Conservation (phyloP, 1,284 basidiomycete species). For the Microbotryum saponariae region DNA sequence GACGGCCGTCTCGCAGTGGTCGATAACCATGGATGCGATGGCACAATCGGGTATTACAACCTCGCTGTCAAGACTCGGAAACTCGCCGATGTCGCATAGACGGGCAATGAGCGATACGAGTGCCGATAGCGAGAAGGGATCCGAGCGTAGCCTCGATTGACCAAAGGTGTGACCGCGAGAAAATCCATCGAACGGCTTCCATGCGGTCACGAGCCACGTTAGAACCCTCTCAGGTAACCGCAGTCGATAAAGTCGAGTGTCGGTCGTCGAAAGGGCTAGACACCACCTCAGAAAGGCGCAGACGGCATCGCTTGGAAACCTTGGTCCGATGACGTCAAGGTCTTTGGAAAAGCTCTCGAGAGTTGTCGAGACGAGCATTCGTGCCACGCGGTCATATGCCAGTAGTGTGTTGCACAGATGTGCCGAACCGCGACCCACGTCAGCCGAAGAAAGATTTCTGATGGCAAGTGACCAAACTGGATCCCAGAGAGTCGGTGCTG, state of each 20-base stretch:
- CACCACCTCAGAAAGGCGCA: conserved; percentile 66
- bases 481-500: conserved; percentile 50
- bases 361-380: conserved; percentile 55
- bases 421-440: conserved; percentile 68
- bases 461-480: conserved; percentile 72
- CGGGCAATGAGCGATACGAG: conserved; percentile 59
- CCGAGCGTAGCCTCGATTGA: conserved; percentile 44
- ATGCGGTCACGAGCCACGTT: conserved; percentile 69
- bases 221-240: conserved; percentile 74
- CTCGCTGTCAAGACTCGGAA: conserved; percentile 10
- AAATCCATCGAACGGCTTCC: conserved; percentile 51
- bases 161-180: conserved; percentile 13
- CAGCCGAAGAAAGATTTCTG: conserved; percentile 58
- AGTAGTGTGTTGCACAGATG: conserved; percentile 56
- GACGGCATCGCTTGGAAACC: conserved; percentile 73
- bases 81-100: conserved; percentile 36
- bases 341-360: conserved; percentile 68
- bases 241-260: conserved; percentile 69
- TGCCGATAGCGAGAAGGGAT: conserved; percentile 48
- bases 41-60: conserved; percentile 43
- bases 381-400: conserved; percentile 47
- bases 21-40: conserved; percentile 54
- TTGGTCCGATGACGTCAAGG: conserved; percentile 77
- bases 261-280: conserved; percentile 61
- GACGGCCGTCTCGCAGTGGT: conserved; percentile 52